A percentile compares a stretch with the other conserved stretches of the same genome.
Evolutionary conservation across 2,329 filamentous ascomycete species (phyloP).

Genomic region (Trichoderma gracile): DNA sequence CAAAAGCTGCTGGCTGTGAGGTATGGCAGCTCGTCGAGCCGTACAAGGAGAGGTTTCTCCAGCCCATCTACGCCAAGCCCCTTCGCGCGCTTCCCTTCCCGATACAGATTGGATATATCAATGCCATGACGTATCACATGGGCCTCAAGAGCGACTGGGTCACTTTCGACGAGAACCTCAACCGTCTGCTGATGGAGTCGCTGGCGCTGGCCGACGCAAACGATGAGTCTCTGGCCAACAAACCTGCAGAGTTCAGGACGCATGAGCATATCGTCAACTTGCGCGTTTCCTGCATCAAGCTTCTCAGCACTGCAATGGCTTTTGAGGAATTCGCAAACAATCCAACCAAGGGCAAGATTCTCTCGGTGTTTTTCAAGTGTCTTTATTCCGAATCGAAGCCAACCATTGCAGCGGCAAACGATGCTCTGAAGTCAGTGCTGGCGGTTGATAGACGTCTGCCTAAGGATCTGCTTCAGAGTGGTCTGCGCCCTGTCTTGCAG

Average conservation of each 20-base stretch:
- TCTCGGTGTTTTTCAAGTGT: conserved; percentile 96
- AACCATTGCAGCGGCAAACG: conserved; percentile 91
- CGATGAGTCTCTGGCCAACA: conserved; percentile 88
- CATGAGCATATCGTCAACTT: conserved; percentile 91
- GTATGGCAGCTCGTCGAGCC: conserved; percentile 87
- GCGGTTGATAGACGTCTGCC: conserved; percentile 88
- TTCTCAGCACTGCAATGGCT: conserved; percentile 89
- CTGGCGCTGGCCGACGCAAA: conserved; percentile 91
- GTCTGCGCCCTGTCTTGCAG: conserved; percentile 90
- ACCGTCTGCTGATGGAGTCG: conserved; percentile 88
- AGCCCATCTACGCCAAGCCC: conserved; percentile 93
- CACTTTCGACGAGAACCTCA: conserved; percentile 87
- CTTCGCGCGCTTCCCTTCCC: conserved; percentile 88
- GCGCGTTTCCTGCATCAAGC: conserved; percentile 87
- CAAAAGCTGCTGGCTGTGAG: conserved; percentile 72
- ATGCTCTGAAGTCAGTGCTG: conserved; percentile 83
- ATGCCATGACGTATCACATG: conserved; percentile 94
- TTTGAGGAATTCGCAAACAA: conserved; percentile 88
- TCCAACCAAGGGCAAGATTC: conserved; percentile 66
- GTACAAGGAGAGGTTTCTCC: conserved; percentile 85
- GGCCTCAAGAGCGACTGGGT: conserved; percentile 86
- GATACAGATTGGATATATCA: conserved; percentile 96
- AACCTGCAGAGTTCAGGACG: conserved; percentile 91
- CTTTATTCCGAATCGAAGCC: conserved; percentile 90
- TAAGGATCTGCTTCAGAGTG: conserved; percentile 92